Evolutionary conservation across 345 rosid species (phyloP).

Genomic region (Trapa bicornis): DNA sequence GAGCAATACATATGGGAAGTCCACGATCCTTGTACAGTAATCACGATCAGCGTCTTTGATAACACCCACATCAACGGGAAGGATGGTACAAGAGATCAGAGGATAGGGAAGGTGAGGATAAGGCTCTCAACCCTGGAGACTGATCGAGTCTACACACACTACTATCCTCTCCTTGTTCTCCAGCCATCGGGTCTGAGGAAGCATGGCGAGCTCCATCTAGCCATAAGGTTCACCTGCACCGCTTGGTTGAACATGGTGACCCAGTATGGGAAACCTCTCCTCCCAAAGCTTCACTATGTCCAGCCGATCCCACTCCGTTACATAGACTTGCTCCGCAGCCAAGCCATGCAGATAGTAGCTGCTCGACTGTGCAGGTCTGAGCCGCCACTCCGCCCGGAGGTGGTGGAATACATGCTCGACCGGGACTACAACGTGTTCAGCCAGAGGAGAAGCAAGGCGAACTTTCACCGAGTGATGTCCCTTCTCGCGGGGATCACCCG

Average conservation of each 20-base stretch:
- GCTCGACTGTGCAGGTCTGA: slow-evolving; percentile 66
- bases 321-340: slow-evolving; percentile 70
- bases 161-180: slow-evolving; percentile 71
- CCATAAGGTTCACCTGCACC: slow-evolving; percentile 74
- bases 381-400: slow-evolving; percentile 81
- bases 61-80: slow-evolving; percentile 63
- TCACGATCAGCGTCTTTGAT: slow-evolving; percentile 87
- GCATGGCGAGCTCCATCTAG: slow-evolving; percentile 85
- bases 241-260: slow-evolving; percentile 83
- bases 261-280: slow-evolving; percentile 69
- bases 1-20: slow-evolving; percentile 99
- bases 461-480: slow-evolving; percentile 71
- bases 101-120: slow-evolving; percentile 85
- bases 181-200: slow-evolving; percentile 64
- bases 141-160: slow-evolving; percentile 80
- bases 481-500: slow-evolving; percentile 52
- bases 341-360: slow-evolving; percentile 82
- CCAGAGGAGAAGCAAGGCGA: slow-evolving; percentile 88
- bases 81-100: slow-evolving; percentile 49
- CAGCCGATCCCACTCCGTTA: slow-evolving; percentile 65
- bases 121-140: slow-evolving; percentile 83
- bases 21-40: slow-evolving; percentile 80
- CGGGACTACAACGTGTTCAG: slow-evolving; percentile 89
- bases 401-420: slow-evolving; percentile 90
- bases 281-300: slow-evolving; percentile 93